These are phyloP conservation scores for Mallotus repandus DNA, from an alignment of 441 rosid species.

Conservation along the genomic window DNA sequence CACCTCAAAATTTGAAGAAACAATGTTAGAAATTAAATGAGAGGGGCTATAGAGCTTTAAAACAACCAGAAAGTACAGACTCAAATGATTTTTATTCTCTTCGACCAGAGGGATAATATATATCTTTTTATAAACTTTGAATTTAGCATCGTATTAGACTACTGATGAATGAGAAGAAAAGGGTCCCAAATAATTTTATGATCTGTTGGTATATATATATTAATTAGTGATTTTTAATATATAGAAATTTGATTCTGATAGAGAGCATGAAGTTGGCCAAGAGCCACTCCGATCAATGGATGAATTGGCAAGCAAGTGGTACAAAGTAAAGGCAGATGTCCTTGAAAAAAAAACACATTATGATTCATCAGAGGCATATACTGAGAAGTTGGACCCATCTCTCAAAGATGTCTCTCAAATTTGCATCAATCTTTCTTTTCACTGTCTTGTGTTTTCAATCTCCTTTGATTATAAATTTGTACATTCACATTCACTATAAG, in stretches of 20 bases:
- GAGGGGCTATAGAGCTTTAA: background rate
- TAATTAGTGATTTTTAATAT: background rate
- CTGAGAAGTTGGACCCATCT: constrained; percentile 39
- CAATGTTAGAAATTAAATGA: too few relatives aligned
- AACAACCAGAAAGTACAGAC: background rate
- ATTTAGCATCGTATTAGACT: constrained; percentile 2
- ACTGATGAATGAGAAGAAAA: too few relatives aligned
- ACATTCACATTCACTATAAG: constrained; percentile 21
- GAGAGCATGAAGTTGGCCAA: constrained; percentile 5
- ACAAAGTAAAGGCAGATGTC: constrained; percentile 21
- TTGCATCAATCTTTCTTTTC: constrained; percentile 35
- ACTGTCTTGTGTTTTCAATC: constrained; percentile 33
- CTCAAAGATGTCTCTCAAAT: constrained; percentile 32
- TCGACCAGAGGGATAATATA: constrained; percentile 5
- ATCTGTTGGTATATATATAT: background rate
- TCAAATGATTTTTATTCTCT: constrained; percentile 8
- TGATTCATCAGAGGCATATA: constrained; percentile 28
- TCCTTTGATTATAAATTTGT: constrained; percentile 20
- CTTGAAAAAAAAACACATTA: constrained; percentile 25
- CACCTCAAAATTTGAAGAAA: too few relatives aligned
- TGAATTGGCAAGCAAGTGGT: constrained; percentile 19
- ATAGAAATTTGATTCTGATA: background rate
- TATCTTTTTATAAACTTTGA: constrained; percentile 1
- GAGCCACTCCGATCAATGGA: background rate
- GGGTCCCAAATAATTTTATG: background rate